Evolutionary conservation across 495 filamentous ascomycete species (phyloP).

Genomic region (Parathielavia hyrcaniae): DNA sequence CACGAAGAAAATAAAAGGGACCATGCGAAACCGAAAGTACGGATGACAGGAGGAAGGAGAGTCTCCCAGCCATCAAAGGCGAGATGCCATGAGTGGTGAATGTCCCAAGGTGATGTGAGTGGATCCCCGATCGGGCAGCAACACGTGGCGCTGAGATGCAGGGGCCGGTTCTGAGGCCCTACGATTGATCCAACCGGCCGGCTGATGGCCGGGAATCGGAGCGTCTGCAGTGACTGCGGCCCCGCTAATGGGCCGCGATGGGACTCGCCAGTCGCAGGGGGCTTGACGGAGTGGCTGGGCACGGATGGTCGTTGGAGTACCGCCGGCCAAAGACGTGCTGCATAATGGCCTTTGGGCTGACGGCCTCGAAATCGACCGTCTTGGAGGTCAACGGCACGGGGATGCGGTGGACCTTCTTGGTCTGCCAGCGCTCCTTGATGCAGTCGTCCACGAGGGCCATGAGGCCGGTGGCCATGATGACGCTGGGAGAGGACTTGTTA

Average conservation of each 20-base stretch:
- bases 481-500: constrained; percentile 47
- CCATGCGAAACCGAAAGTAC: neutral
- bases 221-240: neutral
- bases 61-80: neutral
- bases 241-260: constrained; percentile 36
- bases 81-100: neutral
- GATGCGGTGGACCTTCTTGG: constrained; percentile 54
- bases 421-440: constrained; percentile 73
- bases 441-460: constrained; percentile 88
- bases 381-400: constrained; percentile 52
- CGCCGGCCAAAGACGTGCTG: constrained; percentile 71
- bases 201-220: neutral
- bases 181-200: neutral
- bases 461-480: constrained; percentile 84
- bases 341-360: constrained; percentile 66
- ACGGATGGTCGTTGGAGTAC: constrained; percentile 36
- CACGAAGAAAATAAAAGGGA: neutral
- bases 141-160: constrained; percentile 14
- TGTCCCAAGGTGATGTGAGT: constrained; percentile 2
- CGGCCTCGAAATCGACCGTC: constrained; percentile 58
- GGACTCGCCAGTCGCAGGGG: constrained; percentile 39
- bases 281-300: constrained; percentile 27
- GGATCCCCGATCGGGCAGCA: constrained; percentile 13
- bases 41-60: neutral
- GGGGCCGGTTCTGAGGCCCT: neutral